Percentiles rank a stretch among this genome's conserved stretches.
These are phyloP conservation scores for Kwoniella shandongensis DNA, from an alignment of 768 basidiomycete genomes.

Conservation along the genomic window DNA sequence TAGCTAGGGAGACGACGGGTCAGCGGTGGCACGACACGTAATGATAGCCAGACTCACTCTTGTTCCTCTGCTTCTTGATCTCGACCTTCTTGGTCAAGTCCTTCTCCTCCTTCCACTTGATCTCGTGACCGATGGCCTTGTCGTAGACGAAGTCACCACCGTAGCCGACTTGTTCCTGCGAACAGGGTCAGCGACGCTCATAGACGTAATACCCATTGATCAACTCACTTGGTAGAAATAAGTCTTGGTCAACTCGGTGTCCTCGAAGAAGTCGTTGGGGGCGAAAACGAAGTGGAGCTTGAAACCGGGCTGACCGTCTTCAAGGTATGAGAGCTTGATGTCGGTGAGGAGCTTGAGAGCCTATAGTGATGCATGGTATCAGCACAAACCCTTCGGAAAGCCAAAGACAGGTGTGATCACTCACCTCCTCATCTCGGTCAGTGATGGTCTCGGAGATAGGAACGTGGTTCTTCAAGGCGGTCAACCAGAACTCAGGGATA, in stretches of 20 bases:
- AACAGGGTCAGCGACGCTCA: neutral
- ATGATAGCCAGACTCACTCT: conserved; percentile 63
- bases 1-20: conserved; percentile 47
- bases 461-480: conserved; percentile 86
- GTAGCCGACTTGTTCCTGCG: conserved; percentile 79
- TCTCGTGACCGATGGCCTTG: conserved; percentile 83
- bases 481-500: conserved; percentile 98
- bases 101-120: conserved; percentile 98
- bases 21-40: neutral
- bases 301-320: conserved; percentile 68
- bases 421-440: conserved; percentile 71
- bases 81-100: conserved; percentile 96
- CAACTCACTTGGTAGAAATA: conserved; percentile 69
- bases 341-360: conserved; percentile 82
- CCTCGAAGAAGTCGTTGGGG: conserved; percentile 83
- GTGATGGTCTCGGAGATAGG: conserved; percentile 85
- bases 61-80: conserved; percentile 99
- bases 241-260: conserved; percentile 81
- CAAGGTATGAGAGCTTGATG: conserved; percentile 74
- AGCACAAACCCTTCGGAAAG: no score
- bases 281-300: conserved; percentile 79
- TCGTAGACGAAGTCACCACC: conserved; percentile 96
- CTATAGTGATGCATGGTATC: conserved; percentile 42
- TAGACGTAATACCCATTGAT: no score
- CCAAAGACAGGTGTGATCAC: conserved; percentile 20